A percentile compares a stretch with the other conserved stretches of the same genome.
Evolutionary conservation across 2,329 filamentous ascomycete species (phyloP).

Genomic region (Ceratocystis destructans): DNA sequence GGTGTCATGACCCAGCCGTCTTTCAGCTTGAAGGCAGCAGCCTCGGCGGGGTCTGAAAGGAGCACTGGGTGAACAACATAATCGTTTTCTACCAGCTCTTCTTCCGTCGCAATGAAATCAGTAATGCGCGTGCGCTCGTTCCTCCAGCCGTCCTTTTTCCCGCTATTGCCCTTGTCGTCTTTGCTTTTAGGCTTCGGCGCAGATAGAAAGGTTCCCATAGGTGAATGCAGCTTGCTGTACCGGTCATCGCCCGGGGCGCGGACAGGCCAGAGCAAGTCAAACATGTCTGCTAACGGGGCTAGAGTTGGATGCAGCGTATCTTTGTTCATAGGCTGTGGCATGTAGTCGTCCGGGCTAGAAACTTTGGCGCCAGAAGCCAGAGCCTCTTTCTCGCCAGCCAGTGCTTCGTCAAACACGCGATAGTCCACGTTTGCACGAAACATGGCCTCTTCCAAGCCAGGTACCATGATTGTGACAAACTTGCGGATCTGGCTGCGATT

Average conservation of each 20-base stretch:
- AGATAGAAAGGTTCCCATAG: conserved; percentile 69
- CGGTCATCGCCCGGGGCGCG: conserved; percentile 76
- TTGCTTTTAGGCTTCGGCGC: conserved; percentile 51
- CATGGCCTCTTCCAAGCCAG: conserved; percentile 81
- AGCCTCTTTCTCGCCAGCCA: conserved; percentile 26
- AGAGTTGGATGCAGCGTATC: conserved; percentile 41
- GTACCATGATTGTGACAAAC: conserved; percentile 81
- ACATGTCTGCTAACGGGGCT: conserved; percentile 63
- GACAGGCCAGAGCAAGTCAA: conserved; percentile 79
- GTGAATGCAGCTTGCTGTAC: conserved; percentile 69
- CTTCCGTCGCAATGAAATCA: conserved; percentile 55
- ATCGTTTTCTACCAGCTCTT: conserved; percentile 69
- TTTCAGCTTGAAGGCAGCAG: conserved; percentile 27
- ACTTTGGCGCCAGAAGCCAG: conserved; percentile 24
- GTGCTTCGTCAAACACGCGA: conserved; percentile 31
- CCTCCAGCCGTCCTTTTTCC: conserved; percentile 51
- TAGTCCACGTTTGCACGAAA: conserved; percentile 47
- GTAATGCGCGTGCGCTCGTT: conserved; percentile 72
- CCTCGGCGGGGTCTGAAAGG: conserved; percentile 44
- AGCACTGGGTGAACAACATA: conserved; percentile 73
- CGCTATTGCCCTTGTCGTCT: conserved; percentile 33
- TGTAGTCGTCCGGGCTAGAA: conserved; percentile 45
- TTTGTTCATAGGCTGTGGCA: conserved; percentile 39
- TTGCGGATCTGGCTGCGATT: conserved; percentile 56
- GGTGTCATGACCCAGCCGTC: conserved; percentile 74